Conservation (phyloP, 257 asterid genomes). For the Leonotis leonurus region DNA sequence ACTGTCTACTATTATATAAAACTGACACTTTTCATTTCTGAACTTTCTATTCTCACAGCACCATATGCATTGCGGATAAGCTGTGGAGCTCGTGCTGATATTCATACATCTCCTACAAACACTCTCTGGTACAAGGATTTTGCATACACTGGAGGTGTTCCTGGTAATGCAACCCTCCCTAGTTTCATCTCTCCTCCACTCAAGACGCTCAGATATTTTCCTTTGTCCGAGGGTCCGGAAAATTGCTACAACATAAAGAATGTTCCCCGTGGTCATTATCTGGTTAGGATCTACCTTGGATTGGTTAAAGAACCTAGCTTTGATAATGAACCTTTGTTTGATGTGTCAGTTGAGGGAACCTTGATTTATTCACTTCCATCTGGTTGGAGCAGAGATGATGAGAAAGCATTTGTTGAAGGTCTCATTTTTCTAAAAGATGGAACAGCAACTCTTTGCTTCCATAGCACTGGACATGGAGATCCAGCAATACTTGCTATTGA, state of each 20-base stretch:
- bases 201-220: conserved; percentile 66
- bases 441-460: conserved; percentile 84
- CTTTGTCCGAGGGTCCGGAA: conserved; percentile 86
- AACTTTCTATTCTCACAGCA: conserved; percentile 36
- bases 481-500: conserved; percentile 90
- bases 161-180: conserved; percentile 67
- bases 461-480: conserved; percentile 95
- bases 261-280: conserved; percentile 85
- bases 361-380: conserved; percentile 77
- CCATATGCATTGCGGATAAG: conserved; percentile 93
- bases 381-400: conserved; percentile 94
- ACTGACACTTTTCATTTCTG: too few species aligned
- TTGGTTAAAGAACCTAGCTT: conserved; percentile 59
- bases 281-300: conserved; percentile 80
- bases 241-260: conserved; percentile 80
- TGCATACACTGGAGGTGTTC: conserved; percentile 89
- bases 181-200: conserved; percentile 70
- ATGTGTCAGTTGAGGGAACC: conserved; percentile 88
- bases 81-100: conserved; percentile 85
- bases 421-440: conserved; percentile 80
- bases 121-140: conserved; percentile 86
- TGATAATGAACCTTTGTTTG: conserved; percentile 80
- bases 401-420: conserved; percentile 65
- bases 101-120: conserved; percentile 57
- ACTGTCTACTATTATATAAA: not conserved